phyloP scores from a whole-genome alignment of 169 alveolate genomes.

The Eimeria brunetti region DNA sequence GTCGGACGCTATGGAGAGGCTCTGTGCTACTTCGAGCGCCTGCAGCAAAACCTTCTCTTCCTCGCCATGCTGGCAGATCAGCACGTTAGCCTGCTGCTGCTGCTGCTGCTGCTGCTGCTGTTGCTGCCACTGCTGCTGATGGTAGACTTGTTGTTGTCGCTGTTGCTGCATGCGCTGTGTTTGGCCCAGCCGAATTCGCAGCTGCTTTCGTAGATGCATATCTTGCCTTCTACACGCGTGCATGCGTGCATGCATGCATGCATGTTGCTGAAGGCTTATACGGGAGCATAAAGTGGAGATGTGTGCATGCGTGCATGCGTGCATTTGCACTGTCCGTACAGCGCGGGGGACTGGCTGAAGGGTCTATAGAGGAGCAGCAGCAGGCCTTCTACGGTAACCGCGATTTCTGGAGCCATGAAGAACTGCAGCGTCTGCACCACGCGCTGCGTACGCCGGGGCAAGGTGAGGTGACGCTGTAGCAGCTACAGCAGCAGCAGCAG shows the following conservation, averaged over 20 bases:
- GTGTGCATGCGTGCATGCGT: constrained; percentile 7
- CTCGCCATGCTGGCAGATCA: constrained; percentile 80
- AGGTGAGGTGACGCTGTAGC: constrained; percentile 9
- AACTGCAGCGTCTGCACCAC: constrained; percentile 77
- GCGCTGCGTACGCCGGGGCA: constrained; percentile 75
- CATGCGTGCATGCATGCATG: not conserved
- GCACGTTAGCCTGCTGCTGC: constrained; percentile 52
- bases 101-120: constrained; percentile 19
- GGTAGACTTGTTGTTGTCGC: not conserved
- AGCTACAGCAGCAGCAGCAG: constrained; percentile 17
- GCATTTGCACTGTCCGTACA: constrained; percentile 6
- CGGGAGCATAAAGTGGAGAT: not conserved
- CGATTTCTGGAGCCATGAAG: constrained; percentile 78
- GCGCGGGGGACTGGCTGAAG: constrained; percentile 51
- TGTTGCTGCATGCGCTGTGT: not conserved
- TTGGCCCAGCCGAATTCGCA: not conserved
- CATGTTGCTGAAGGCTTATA: not conserved
- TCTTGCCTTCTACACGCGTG: not conserved
- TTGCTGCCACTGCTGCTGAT: not conserved
- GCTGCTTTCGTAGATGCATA: too few relatives aligned
- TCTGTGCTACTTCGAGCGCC: constrained; percentile 76
- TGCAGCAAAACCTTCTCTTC: constrained; percentile 75
- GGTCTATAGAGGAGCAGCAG: constrained; percentile 47
- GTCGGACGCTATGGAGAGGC: constrained; percentile 75
- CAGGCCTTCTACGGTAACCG: constrained; percentile 46